Base-by-base conservation (phyloP, 2,329 filamentous ascomycete species). In the Penicillium concentricum region DNA sequence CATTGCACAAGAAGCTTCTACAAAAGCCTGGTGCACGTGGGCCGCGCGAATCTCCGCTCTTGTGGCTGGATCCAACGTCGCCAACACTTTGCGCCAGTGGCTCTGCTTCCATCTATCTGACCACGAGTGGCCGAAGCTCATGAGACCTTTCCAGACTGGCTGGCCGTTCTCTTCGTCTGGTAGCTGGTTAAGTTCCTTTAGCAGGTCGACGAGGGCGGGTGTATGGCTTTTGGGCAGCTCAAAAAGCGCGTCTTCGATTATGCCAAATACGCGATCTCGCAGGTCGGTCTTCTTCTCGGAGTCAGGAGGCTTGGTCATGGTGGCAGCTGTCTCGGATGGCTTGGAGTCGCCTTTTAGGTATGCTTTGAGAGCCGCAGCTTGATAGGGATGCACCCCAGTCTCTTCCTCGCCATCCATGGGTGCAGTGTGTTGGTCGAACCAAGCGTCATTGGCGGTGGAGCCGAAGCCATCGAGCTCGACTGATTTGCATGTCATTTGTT, bases 361-460 rank as follows among this genome's bases (percentile, higher is more conserved):
- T 13, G 37, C 48, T 51, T 51, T 42, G 26, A 51, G 37, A 42
- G 48, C 37, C n/a, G 48, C 48, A 34, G 38, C 37, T 51, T 51
- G 48, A 42, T 51, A 8, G 12, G 37, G 48, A 51, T 51, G 48
- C 26, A 9, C 48, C 18, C 26, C 48, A 5, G 48, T 51, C 26
- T 51, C 48, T 34, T 51, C 48, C n/a, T 51, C 48, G 26, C 48
- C 48, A 28, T 51, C 48, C 26, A 51, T 51, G 18, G 48, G 48
- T 24, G 48, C 48, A 39, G 48, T 51, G n/a, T 51, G 48, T 26
- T 51, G 38, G 8, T 51, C 37, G 37, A 51, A 34, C 48, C 48
- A 51, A 34, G 37, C 48, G 22, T 51, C 48, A 9, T 51, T 28
- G 12, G 48, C 38, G 18, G 28, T n/a, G 16, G 48, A 51, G 48